Evolutionary conservation across 352 stramenopile genomes (phyloP).

Genomic region (Phytophthora megakarya): DNA sequence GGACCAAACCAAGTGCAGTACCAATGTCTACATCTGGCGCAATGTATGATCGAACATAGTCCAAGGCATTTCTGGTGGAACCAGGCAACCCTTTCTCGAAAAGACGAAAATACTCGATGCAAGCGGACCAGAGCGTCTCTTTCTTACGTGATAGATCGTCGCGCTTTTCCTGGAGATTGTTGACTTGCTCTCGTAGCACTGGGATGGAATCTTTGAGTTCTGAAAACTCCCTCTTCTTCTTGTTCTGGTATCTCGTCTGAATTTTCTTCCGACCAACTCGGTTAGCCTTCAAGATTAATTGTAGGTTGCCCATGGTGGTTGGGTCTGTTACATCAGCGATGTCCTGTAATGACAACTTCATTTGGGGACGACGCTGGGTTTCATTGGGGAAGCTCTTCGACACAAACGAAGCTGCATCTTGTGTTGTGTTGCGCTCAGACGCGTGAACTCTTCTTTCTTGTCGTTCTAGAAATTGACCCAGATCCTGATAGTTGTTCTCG

Average conservation of each 20-base stretch:
- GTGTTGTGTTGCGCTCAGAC: not conserved
- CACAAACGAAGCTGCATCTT: not conserved
- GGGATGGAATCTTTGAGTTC: not conserved
- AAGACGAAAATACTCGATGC: constrained; percentile 1
- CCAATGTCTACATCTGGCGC: not conserved
- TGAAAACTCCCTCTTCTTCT: not conserved
- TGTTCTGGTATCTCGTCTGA: not conserved
- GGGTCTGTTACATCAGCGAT: not conserved
- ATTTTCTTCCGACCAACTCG: not conserved
- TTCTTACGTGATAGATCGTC: not conserved
- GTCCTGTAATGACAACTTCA: not conserved
- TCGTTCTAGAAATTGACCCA: not conserved
- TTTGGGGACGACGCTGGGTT: not conserved
- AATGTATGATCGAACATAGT: not conserved
- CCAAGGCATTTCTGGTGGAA: not conserved
- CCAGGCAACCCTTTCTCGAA: not conserved
- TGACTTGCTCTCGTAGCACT: not conserved
- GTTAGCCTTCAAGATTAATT: not conserved
- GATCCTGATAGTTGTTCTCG: not conserved
- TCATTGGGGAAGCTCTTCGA: not conserved
- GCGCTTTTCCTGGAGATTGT: not conserved
- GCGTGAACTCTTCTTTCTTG: not conserved
- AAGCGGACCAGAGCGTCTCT: not conserved
- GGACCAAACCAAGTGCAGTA: not conserved
- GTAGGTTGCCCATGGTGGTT: not conserved